Base-by-base conservation (phyloP, 1,139 yeast species). In the Geotrichum siamense region DNA sequence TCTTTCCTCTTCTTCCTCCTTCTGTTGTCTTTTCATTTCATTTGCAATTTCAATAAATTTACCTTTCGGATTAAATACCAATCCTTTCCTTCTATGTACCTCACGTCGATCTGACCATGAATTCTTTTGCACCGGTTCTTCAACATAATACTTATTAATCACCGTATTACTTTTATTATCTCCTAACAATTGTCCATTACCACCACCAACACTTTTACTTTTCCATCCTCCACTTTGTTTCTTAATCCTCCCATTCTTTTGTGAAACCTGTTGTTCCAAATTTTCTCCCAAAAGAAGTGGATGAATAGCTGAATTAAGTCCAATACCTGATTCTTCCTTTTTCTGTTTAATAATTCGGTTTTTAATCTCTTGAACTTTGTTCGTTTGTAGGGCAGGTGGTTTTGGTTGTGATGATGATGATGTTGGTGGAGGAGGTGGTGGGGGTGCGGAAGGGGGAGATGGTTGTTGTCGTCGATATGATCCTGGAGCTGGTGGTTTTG, bases 41-140 rank as follows among this genome's bases (percentile, higher is more conserved):
- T 78, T 68, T 0, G 77, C 94, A 49, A 70, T 64, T 13, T 69
- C 72, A 2, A 80, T 70, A 55, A 69, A 81, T 55, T 79, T 81
- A 1, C 93, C 91, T 33, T 69, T 69, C 17, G 67, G 71, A 54
- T 74, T 79, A 54, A 84, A 75, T 25, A 62, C 63, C 27, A 83
- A 60, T 12, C 66, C 67, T 22, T 70, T 54, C 13, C 53, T 52
- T 33, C 50, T 68, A 60, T 58, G 71, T 5, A 46, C 48, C 6
- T 55, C 21, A 61, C 51, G 46, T 59, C 55, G 44, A 55, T 49
- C 32, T 3, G 41, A 35, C 12, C 55, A 41, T 38, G 53, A 53
- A 29, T 62, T 54, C 26, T 41, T 35, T 21, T 12, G 16, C 3
- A 26, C 37, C 23, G 38, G 15, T 6, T 50, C 41, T 29, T 71